Evolutionary conservation across 768 basidiomycete species (phyloP), one percentile per base, ranked within the genome.

Genomic region (Tulasnella sp.): DNA sequence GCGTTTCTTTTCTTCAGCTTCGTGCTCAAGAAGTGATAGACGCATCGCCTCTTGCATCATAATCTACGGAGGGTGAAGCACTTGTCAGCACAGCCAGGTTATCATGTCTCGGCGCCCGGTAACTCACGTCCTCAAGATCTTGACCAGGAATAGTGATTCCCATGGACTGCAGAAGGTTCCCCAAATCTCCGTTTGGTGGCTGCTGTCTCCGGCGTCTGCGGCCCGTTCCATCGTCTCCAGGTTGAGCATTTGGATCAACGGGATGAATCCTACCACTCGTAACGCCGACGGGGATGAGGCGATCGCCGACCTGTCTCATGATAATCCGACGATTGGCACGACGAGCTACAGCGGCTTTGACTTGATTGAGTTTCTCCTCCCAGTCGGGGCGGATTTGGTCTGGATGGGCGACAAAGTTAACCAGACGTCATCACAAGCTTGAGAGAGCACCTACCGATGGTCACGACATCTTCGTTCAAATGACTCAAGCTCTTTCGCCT

Each of bases 41-140:
- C 97, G 90, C 96, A 99, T 99, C 5, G 98, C 98, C 85, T 99
- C 98, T 94, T 96, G 96, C 76, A 99, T 87, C 97, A 99, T 98
- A 67, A 99, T 85, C 95, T 99, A 35, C 61, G 61, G 80, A 29
- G 9, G 75, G 37, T 37, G 48, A 35, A 15, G 32, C 75, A 23
- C 15, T 16, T 18, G 37, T 73, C 61, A 69, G 23, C 73, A 75
- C 69, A 57, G 46, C 81, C 61, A 82, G 80, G 37, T 78, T 80
- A 69, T 39, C 80, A 37, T 44, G 73, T n/a, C 18, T 67, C 61
- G 61, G 61, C 61, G 61, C 61, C 35, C 48, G 75, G 55, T 71
- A 69, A 83, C 89, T 82, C 82, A 95, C 95, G 88, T 97, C 96
- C 87, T 96, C 96, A 77, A 97, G 84, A 85, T 97, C 96, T 83